These are phyloP conservation scores for Austroboletus olivaceoglutinosus DNA, from an alignment of 1,284 basidiomycete species.

Conservation along the genomic window DNA sequence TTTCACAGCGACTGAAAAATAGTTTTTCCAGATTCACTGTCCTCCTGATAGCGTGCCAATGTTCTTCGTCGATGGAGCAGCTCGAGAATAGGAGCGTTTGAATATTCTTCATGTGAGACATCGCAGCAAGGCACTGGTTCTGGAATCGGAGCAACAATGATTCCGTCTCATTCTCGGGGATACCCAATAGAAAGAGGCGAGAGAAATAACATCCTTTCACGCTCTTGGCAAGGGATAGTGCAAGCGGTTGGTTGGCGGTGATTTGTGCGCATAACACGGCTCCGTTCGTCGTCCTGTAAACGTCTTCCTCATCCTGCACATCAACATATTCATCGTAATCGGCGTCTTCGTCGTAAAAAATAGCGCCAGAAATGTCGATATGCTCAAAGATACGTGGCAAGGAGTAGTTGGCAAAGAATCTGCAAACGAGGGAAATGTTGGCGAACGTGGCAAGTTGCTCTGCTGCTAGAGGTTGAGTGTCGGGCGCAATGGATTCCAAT, in stretches of 20 bases:
- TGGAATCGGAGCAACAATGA: neutral
- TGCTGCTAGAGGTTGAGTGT: neutral
- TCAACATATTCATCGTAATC: too few relatives aligned
- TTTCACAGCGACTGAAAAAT: constrained; percentile 1
- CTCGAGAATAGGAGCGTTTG: constrained; percentile 8
- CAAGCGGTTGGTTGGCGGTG: constrained; percentile 10
- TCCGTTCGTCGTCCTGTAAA: neutral
- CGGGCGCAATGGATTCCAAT: constrained; percentile 28
- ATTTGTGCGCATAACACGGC: constrained; percentile 16
- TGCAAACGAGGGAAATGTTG: constrained; percentile 34
- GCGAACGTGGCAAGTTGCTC: constrained; percentile 9
- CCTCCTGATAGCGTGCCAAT: constrained; percentile 14
- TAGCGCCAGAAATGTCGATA: constrained; percentile 27
- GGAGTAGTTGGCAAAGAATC: too few relatives aligned
- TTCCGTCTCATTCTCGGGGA: too few relatives aligned
- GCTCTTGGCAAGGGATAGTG: constrained; percentile 15
- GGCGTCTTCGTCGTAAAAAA: too few relatives aligned
- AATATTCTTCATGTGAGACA: constrained; percentile 21
- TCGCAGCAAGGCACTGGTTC: neutral
- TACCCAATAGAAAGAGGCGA: too few relatives aligned
- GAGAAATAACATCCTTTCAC: too few relatives aligned
- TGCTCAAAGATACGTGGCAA: constrained; percentile 38
- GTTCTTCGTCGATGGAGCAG: constrained; percentile 5
- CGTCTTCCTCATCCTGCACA: neutral
- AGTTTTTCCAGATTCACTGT: constrained; percentile 16